A percentile compares a stretch with the other conserved stretches of the same genome.
Evolutionary conservation across 306 rosid species (phyloP).

Genomic region (Spatholobus suberectus): DNA sequence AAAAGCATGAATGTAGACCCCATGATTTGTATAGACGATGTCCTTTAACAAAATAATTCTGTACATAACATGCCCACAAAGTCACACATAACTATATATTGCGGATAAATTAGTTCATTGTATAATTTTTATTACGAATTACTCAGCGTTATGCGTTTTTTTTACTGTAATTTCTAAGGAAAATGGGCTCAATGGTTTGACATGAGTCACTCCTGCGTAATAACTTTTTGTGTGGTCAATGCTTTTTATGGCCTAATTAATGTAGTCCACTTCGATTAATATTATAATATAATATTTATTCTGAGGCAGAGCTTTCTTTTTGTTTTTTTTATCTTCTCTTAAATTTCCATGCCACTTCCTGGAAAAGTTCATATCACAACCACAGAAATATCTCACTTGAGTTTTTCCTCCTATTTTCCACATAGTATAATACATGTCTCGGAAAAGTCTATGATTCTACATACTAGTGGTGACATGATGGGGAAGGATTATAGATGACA

Average conservation of each 20-base stretch:
- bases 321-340: background rate
- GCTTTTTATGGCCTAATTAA: conserved; percentile 1
- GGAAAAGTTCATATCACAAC: conserved; percentile 22
- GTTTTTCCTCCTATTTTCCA: background rate
- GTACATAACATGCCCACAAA: background rate
- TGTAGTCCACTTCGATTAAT: background rate
- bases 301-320: background rate
- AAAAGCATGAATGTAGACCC: conserved; percentile 38
- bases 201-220: conserved; percentile 35
- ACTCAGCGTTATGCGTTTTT: background rate
- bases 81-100: background rate
- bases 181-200: conserved; percentile 20
- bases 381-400: background rate
- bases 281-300: background rate
- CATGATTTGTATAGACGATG: conserved; percentile 5
- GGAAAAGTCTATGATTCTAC: conserved; percentile 17
- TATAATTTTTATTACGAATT: background rate
- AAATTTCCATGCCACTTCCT: conserved; percentile 4
- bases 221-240: conserved; percentile 12
- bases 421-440: background rate
- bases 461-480: background rate
- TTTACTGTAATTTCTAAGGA: background rate
- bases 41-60: conserved; percentile 19
- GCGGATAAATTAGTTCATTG: background rate
- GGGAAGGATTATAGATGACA: conserved; percentile 34